Conservation (phyloP, 805 yeast genomes). For the Yamadazyma endophytica region DNA sequence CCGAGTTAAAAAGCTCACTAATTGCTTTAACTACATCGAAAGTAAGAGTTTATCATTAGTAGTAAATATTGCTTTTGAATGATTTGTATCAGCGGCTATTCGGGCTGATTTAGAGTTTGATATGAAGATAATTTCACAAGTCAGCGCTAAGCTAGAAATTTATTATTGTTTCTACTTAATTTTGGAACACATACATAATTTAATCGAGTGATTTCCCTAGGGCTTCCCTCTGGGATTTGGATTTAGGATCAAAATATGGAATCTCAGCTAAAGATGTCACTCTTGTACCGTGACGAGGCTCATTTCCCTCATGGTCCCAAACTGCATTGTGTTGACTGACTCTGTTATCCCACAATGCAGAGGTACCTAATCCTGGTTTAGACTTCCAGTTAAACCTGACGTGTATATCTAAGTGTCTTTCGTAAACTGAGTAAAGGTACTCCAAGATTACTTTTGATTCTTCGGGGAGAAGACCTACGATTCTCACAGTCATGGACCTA, state of each 20-base stretch:
- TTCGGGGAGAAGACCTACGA: conserved; percentile 48
- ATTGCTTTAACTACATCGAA: too few species aligned
- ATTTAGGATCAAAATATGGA: conserved; percentile 47
- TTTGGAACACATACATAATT: too few species aligned
- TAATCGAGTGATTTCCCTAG: conserved; percentile 25
- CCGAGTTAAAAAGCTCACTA: too few species aligned
- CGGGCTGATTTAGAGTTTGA: too few species aligned
- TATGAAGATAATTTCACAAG: too few species aligned
- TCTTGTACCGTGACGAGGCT: conserved; percentile 51
- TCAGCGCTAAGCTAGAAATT: too few species aligned
- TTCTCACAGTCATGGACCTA: conserved; percentile 46
- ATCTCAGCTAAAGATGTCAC: conserved; percentile 47
- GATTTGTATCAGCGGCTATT: too few species aligned
- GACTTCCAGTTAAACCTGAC: conserved; percentile 51
- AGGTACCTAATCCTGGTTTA: conserved; percentile 39
- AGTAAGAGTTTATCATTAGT: too few species aligned
- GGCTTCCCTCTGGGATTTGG: conserved; percentile 52
- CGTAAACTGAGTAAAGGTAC: conserved; percentile 43
- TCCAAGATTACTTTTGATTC: conserved; percentile 48
- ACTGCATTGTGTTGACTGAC: conserved; percentile 51
- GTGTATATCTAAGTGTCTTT: conserved; percentile 52
- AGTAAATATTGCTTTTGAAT: too few species aligned
- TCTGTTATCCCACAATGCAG: conserved; percentile 62
- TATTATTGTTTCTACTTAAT: too few species aligned
- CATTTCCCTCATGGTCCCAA: conserved; percentile 45